These are phyloP conservation scores for Coemansia sp. DNA, from an alignment of 371 early-diverging fungal genomes.

Conservation along the genomic window DNA sequence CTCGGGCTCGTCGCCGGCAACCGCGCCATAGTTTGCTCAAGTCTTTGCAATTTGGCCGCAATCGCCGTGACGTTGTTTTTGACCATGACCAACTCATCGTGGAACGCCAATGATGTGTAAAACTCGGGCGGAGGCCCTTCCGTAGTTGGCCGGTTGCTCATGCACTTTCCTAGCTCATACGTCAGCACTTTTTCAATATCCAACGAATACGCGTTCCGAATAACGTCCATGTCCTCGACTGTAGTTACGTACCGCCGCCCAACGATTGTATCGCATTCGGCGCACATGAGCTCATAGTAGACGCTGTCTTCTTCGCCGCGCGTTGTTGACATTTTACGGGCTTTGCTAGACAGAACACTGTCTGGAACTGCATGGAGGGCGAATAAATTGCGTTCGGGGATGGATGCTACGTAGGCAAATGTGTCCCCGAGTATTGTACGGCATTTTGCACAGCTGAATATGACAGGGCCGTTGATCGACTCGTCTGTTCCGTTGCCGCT, in stretches of 20 bases:
- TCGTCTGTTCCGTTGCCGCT: constrained; percentile 22
- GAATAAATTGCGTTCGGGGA: constrained; percentile 45
- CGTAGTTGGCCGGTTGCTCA: constrained; percentile 12
- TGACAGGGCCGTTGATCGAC: constrained; percentile 42
- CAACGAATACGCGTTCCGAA: constrained; percentile 33
- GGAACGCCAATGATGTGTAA: constrained; percentile 34
- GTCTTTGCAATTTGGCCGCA: constrained; percentile 36
- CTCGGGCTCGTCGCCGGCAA: constrained; percentile 29
- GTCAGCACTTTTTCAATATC: constrained; percentile 40
- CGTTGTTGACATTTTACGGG: constrained; percentile 23
- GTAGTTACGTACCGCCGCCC: constrained; percentile 43
- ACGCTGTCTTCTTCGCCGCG: constrained; percentile 38
- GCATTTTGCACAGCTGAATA: constrained; percentile 47
- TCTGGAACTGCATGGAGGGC: constrained; percentile 38
- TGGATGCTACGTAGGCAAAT: constrained; percentile 41
- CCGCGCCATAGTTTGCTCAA: constrained; percentile 32
- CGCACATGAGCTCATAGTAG: constrained; percentile 37
- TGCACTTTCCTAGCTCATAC: constrained; percentile 46
- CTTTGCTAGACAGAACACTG: constrained; percentile 23
- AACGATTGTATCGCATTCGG: constrained; percentile 28
- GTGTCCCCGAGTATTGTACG: constrained; percentile 49
- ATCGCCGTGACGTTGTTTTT: constrained; percentile 43
- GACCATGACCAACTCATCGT: constrained; percentile 36
- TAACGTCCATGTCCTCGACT: constrained; percentile 28
- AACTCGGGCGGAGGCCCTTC: constrained; percentile 39